phyloP scores from a whole-genome alignment of 805 yeast species.

The Ascoidea rubescens region DNA sequence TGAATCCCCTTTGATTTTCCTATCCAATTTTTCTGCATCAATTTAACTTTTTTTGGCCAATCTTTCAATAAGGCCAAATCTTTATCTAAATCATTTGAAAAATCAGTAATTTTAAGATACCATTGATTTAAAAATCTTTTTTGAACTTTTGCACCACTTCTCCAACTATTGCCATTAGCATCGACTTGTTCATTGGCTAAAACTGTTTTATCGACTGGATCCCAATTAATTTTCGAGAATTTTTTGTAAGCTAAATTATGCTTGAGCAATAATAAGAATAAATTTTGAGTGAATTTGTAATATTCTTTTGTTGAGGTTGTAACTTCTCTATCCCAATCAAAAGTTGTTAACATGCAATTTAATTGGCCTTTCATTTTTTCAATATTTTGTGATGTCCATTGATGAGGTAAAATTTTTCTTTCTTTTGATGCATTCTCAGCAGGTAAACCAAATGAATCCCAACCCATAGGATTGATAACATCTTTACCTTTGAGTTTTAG shows the following conservation, averaged over 20 bases:
- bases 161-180: slow-evolving; percentile 81
- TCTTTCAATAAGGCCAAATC: slow-evolving; percentile 49
- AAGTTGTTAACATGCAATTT: slow-evolving; percentile 63
- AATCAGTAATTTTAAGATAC: slow-evolving; percentile 84
- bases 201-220: slow-evolving; percentile 90
- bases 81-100: slow-evolving; percentile 48
- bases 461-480: slow-evolving; percentile 95
- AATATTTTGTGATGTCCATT: slow-evolving; percentile 79
- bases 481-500: slow-evolving; percentile 61
- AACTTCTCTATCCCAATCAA: slow-evolving; percentile 89
- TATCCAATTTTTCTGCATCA: slow-evolving; percentile 92
- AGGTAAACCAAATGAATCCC: slow-evolving; percentile 98
- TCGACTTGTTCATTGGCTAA: slow-evolving; percentile 96
- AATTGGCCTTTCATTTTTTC: slow-evolving; percentile 75
- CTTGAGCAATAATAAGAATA: slow-evolving; percentile 60
- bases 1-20: slow-evolving; percentile 79
- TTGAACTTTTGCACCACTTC: slow-evolving; percentile 93
- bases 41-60: slow-evolving; percentile 85
- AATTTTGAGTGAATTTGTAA: slow-evolving; percentile 85
- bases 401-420: slow-evolving; percentile 59
- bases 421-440: slow-evolving; percentile 98
- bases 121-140: slow-evolving; percentile 74
- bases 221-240: slow-evolving; percentile 92
- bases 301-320: slow-evolving; percentile 79
- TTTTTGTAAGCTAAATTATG: slow-evolving; percentile 76